Conservation (phyloP, 805 yeast species). For the Maudiozyma turicensis region DNA sequence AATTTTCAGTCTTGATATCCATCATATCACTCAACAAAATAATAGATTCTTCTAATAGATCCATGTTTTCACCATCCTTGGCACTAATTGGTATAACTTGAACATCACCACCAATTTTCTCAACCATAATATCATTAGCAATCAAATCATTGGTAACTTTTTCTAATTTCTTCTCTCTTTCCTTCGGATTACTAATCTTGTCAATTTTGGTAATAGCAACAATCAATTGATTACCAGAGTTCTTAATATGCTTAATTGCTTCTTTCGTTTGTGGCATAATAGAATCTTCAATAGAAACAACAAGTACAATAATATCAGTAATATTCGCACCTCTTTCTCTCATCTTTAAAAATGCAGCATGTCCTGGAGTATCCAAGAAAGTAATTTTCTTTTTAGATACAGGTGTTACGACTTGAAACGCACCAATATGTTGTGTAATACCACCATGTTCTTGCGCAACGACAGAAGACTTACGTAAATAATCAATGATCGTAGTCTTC, state of each 20-base stretch:
- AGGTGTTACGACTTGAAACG: constrained; percentile 80
- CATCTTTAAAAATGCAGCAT: constrained; percentile 93
- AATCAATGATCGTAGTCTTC: constrained; percentile 87
- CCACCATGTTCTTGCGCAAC: constrained; percentile 89
- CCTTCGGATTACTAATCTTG: constrained; percentile 35
- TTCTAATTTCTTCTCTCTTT: constrained; percentile 54
- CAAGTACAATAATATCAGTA: constrained; percentile 85
- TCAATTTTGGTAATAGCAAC: constrained; percentile 94
- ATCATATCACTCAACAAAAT: constrained; percentile 74
- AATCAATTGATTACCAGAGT: constrained; percentile 41
- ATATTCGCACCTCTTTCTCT: constrained; percentile 92
- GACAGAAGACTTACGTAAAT: constrained; percentile 72
- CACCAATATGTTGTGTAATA: constrained; percentile 96
- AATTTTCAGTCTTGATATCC: constrained; percentile 57
- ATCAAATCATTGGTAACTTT: constrained; percentile 72
- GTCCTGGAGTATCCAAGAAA: constrained; percentile 95
- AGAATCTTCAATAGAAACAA: constrained; percentile 95
- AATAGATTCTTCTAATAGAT: constrained; percentile 79
- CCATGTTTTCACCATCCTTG: constrained; percentile 82
- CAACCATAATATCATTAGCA: constrained; percentile 69
- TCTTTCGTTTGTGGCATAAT: constrained; percentile 97
- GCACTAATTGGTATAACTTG: constrained; percentile 86
- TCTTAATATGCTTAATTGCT: constrained; percentile 86
- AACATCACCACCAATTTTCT: constrained; percentile 91
- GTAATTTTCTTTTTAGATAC: constrained; percentile 67